A percentile compares a stretch with the other conserved stretches of the same genome.
Conservation (phyloP, 1,284 basidiomycete species). For the Trichosporon sp. region DNA sequence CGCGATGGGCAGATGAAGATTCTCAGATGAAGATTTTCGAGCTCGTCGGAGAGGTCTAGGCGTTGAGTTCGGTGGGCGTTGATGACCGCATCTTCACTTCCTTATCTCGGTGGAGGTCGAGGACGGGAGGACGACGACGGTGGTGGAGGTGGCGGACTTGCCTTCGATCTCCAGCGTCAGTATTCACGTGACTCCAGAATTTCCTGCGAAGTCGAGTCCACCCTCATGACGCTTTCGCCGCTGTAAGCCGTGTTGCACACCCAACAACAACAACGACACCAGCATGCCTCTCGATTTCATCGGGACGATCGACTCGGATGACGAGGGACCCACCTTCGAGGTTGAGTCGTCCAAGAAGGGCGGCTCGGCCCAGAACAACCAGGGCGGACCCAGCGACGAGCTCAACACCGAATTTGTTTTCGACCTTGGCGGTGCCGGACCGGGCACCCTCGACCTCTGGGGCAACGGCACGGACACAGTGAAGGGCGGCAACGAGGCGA, state of each 20-base stretch:
- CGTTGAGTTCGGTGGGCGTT: neutral
- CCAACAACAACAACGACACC: conserved; percentile 17
- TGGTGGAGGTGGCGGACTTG: neutral
- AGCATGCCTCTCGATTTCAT: conserved; percentile 53
- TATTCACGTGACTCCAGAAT: conserved; percentile 29
- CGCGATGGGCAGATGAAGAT: neutral
- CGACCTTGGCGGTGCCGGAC: conserved; percentile 70
- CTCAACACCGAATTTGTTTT: conserved; percentile 82
- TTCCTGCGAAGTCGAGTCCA: conserved; percentile 22
- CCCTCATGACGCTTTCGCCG: neutral
- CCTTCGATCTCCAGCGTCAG: neutral
- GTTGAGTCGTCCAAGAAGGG: conserved; percentile 32
- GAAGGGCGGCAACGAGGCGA: conserved; percentile 59
- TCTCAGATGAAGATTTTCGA: conserved; percentile 1
- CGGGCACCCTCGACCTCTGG: conserved; percentile 47
- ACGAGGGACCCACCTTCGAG: conserved; percentile 47
- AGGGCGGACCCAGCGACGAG: conserved; percentile 62
- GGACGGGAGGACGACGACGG: neutral
- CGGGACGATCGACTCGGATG: conserved; percentile 57
- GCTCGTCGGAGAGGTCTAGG: neutral
- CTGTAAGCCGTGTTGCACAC: conserved; percentile 1
- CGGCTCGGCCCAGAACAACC: conserved; percentile 12
- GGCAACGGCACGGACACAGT: conserved; percentile 50
- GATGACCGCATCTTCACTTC: neutral
- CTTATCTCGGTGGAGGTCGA: neutral